phyloP scores from a whole-genome alignment of 352 stramenopile species.

The Peronospora tabacina region DNA sequence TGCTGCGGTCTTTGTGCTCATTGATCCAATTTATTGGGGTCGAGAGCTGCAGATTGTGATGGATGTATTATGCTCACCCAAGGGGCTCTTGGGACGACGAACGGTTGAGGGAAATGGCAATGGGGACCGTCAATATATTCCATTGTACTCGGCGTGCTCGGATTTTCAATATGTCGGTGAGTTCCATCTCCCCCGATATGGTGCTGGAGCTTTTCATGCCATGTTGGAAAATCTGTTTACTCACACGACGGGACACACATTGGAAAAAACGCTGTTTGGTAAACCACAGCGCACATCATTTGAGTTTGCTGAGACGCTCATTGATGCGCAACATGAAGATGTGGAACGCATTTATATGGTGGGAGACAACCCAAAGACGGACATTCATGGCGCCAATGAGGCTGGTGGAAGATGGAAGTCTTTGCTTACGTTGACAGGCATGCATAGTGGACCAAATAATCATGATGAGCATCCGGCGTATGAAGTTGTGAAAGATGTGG shows the following conservation, averaged over 20 bases:
- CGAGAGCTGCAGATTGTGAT: constrained; percentile 71
- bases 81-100: constrained; percentile 41
- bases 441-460: constrained; percentile 66
- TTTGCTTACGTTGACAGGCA: constrained; percentile 76
- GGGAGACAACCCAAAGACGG: constrained; percentile 75
- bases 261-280: constrained; percentile 68
- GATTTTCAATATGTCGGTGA: constrained; percentile 86
- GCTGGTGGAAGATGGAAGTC: constrained; percentile 74
- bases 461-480: constrained; percentile 58
- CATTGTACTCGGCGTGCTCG: constrained; percentile 80
- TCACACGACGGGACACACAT: constrained; percentile 67
- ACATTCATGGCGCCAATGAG: constrained; percentile 74
- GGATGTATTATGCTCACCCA: constrained; percentile 57
- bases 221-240: constrained; percentile 75
- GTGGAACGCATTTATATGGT: constrained; percentile 83
- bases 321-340: constrained; percentile 56
- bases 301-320: constrained; percentile 63
- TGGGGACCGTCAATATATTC: constrained; percentile 48
- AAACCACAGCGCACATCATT: constrained; percentile 77
- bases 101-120: constrained; percentile 22
- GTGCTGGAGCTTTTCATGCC: constrained; percentile 70
- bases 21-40: constrained; percentile 73
- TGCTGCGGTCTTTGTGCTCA: constrained; percentile 65
- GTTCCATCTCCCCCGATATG: constrained; percentile 76
- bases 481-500: constrained; percentile 64